A percentile compares a stretch with the other conserved stretches of the same genome.
These are phyloP conservation scores for Rhinocladiella similis DNA, from an alignment of 2,329 filamentous ascomycete species.

Conservation along the genomic window DNA sequence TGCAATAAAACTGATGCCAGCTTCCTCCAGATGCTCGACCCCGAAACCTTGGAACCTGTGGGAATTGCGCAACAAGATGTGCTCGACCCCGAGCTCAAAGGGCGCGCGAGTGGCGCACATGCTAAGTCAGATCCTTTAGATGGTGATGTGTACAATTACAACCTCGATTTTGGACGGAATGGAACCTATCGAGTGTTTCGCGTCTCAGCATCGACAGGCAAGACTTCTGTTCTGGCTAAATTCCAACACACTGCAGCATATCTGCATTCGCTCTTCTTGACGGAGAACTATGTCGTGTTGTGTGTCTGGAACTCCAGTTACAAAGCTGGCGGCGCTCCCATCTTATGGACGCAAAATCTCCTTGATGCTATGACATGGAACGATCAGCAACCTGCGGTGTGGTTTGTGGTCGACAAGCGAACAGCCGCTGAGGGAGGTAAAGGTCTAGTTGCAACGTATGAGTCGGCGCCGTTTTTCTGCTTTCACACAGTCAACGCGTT, in stretches of 20 bases:
- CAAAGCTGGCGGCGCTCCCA: slow-evolving; percentile 56
- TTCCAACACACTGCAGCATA: slow-evolving; percentile 65
- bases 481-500: slow-evolving; percentile 81
- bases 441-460: slow-evolving; percentile 69
- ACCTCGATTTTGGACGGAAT: slow-evolving; percentile 59
- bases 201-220: slow-evolving; percentile 61
- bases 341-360: slow-evolving; percentile 67
- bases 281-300: slow-evolving; percentile 68
- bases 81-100: slow-evolving; percentile 69
- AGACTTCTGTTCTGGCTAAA: slow-evolving; percentile 70
- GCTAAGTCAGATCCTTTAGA: slow-evolving; percentile 69
- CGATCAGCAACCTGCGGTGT: slow-evolving; percentile 56
- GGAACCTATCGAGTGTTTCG: slow-evolving; percentile 70
- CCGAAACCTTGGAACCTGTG: slow-evolving; percentile 70
- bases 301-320: slow-evolving; percentile 70
- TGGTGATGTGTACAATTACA: slow-evolving; percentile 80
- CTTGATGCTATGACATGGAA: slow-evolving; percentile 69
- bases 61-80: slow-evolving; percentile 59
- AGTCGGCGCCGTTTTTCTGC: slow-evolving; percentile 69
- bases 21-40: slow-evolving; percentile 63
- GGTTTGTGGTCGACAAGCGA: slow-evolving; percentile 72
- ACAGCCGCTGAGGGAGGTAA: slow-evolving; percentile 44
- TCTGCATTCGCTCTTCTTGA: slow-evolving; percentile 80
- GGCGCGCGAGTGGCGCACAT: slow-evolving; percentile 69
- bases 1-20: slow-evolving; percentile 62